Percentiles rank a stretch among this genome's conserved stretches.
phyloP scores from a whole-genome alignment of 2,329 filamentous ascomycete genomes.

The Phialophora macrospora region DNA sequence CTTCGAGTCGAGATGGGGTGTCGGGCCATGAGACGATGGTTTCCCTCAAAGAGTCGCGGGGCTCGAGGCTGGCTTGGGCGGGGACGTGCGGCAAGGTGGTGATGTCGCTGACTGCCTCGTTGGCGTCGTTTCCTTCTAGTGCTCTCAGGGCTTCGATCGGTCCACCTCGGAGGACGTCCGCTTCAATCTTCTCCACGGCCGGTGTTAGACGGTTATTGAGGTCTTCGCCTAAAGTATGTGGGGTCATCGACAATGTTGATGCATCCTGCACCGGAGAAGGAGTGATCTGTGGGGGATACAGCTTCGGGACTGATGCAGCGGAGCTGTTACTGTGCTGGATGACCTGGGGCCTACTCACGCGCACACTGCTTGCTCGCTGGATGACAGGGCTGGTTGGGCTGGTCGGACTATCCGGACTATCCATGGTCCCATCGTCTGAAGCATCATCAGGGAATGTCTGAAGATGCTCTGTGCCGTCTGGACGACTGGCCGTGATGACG shows the following conservation, averaged over 20 bases:
- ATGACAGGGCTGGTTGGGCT: conserved; percentile 31
- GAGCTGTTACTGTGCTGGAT: conserved; percentile 36
- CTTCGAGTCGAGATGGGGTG: conserved; percentile 25
- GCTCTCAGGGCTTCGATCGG: conserved; percentile 30
- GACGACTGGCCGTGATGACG: conserved; percentile 16
- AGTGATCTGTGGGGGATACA: conserved; percentile 22
- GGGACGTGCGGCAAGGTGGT: conserved; percentile 14
- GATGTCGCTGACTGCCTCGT: background rate
- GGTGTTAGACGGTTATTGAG: conserved; percentile 12
- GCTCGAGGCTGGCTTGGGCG: conserved; percentile 4
- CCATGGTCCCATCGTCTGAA: conserved; percentile 19
- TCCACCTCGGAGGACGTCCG: conserved; percentile 5
- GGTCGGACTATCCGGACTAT: conserved; percentile 20
- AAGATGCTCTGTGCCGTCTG: conserved; percentile 1
- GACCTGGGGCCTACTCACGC: conserved; percentile 34
- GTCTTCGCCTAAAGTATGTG: conserved; percentile 9
- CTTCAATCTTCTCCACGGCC: conserved; percentile 5
- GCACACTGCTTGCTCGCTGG: conserved; percentile 38
- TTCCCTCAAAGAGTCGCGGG: conserved; percentile 19
- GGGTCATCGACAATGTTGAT: background rate
- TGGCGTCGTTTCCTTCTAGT: conserved; percentile 23
- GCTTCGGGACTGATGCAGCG: conserved; percentile 27
- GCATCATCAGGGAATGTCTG: conserved; percentile 3
- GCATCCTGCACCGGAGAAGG: conserved; percentile 6
- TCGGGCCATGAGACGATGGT: conserved; percentile 30